Evolutionary conservation across 345 rosid species (phyloP), one percentile per base, ranked within the genome.

Genomic region (Punica granatum): DNA sequence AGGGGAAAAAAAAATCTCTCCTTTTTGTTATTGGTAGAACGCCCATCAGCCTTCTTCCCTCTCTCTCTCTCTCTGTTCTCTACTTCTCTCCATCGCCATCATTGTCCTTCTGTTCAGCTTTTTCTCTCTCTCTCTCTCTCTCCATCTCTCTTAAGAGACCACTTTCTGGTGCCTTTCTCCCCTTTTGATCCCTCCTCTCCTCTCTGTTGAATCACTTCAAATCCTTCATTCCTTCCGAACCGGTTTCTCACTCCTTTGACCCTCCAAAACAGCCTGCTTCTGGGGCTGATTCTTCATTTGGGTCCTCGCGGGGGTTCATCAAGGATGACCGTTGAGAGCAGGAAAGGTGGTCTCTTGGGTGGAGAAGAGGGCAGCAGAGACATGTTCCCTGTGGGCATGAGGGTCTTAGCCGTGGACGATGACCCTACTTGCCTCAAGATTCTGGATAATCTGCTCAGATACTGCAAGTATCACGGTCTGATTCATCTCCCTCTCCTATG

Each of bases 371-470:
- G 70, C 0, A 49, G 48, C 66, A 54, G 15, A 18, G 81, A 80
- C 69, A 28, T 65, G 65, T 83, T 88, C 59, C 91, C 89, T 25
- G 72, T 74, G 26, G 88, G 85, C 35, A 75, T 88, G 86, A 86
- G 86, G 62, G 85, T 88, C 69, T 69, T 88, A 33, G 91, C 89
- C 13, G 91, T 86, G 44, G 95, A 88, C 46, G 95, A 86, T 67
- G 86, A 88, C 73, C 88, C 82, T 26, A 80, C 71, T 42, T 88
- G 95, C 74, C 88, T 88, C 62, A 77, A 73, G 73, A 65, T 86
- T 56, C 60, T 88, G 70, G 90, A 80, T 73, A 78, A 4, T 67
- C 73, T 86, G 68, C 86, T 86, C 60, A 82, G 74, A 51, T 79
- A 73, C 82, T 86, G 89, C 83, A 82, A 84, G 51, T 86, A 88